Evolutionary conservation across 2,329 filamentous ascomycete genomes (phyloP).

Genomic region (Arthrobotrys sphaeroides): DNA sequence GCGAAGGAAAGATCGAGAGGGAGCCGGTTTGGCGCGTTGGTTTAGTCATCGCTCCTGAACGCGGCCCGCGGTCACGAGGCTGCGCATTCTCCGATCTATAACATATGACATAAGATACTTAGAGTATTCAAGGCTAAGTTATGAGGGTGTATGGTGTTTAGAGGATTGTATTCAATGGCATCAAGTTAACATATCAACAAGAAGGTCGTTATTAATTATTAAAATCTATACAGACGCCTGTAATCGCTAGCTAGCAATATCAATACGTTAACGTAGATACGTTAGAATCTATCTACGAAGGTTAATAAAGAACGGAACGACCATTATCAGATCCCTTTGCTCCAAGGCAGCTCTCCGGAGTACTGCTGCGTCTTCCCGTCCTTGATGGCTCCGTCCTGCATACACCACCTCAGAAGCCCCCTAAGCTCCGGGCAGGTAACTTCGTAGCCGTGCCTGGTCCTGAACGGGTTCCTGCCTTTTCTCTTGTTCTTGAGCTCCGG

Average conservation of each 20-base stretch:
- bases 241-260: neutral
- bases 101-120: neutral
- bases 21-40: slow-evolving; percentile 16
- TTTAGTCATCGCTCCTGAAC: slow-evolving; percentile 8
- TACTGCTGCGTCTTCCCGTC: slow-evolving; percentile 50
- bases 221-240: neutral
- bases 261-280: neutral
- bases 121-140: neutral
- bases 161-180: too few species aligned
- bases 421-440: slow-evolving; percentile 54
- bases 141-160: too few species aligned
- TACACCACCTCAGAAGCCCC: slow-evolving; percentile 55
- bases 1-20: slow-evolving; percentile 3
- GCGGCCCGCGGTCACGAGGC: slow-evolving; percentile 37
- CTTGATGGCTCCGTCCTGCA: slow-evolving; percentile 19
- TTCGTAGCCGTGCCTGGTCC: slow-evolving; percentile 55
- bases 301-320: neutral
- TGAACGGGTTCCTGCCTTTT: slow-evolving; percentile 58
- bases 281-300: neutral
- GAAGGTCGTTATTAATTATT: neutral
- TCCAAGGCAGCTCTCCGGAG: slow-evolving; percentile 53
- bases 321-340: neutral
- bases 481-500: slow-evolving; percentile 58
- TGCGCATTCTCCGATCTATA: neutral
- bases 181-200: neutral